Evolutionary conservation across 2,329 filamentous ascomycete species (phyloP).

Genomic region (Exophiala aquamarina): DNA sequence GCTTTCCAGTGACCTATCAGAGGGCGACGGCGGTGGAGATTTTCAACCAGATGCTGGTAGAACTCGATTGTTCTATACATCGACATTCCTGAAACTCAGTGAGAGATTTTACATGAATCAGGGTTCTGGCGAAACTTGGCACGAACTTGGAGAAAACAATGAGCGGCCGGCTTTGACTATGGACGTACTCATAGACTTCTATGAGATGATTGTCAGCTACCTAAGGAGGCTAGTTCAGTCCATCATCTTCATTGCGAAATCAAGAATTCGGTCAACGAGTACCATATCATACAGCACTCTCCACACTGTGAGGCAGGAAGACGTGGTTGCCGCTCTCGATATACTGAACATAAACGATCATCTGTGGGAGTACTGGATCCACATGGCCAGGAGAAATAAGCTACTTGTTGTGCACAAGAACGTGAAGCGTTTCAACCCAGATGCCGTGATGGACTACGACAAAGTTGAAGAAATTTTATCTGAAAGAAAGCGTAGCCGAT

Average conservation of each 20-base stretch:
- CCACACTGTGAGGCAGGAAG: slow-evolving; percentile 43
- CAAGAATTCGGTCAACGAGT: slow-evolving; percentile 59
- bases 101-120: slow-evolving; percentile 71
- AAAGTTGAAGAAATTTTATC: slow-evolving; percentile 29
- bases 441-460: slow-evolving; percentile 12
- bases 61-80: slow-evolving; percentile 55
- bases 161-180: slow-evolving; percentile 69
- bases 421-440: background rate
- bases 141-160: slow-evolving; percentile 50
- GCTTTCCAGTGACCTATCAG: slow-evolving; percentile 4
- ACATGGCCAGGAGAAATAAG: slow-evolving; percentile 51
- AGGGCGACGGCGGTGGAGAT: background rate
- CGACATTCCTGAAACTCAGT: slow-evolving; percentile 64
- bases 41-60: background rate
- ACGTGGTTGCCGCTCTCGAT: slow-evolving; percentile 56
- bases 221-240: slow-evolving; percentile 71
- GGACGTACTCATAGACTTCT: slow-evolving; percentile 74
- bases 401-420: slow-evolving; percentile 44
- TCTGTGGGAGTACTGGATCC: slow-evolving; percentile 52
- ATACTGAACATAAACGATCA: slow-evolving; percentile 50
- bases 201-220: slow-evolving; percentile 65
- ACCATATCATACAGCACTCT: slow-evolving; percentile 32
- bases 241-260: slow-evolving; percentile 68
- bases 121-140: slow-evolving; percentile 67
- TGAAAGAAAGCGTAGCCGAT: slow-evolving; percentile 4